These are phyloP conservation scores for Fusarium citri DNA, from an alignment of 2,329 filamentous ascomycete genomes.

Conservation along the genomic window DNA sequence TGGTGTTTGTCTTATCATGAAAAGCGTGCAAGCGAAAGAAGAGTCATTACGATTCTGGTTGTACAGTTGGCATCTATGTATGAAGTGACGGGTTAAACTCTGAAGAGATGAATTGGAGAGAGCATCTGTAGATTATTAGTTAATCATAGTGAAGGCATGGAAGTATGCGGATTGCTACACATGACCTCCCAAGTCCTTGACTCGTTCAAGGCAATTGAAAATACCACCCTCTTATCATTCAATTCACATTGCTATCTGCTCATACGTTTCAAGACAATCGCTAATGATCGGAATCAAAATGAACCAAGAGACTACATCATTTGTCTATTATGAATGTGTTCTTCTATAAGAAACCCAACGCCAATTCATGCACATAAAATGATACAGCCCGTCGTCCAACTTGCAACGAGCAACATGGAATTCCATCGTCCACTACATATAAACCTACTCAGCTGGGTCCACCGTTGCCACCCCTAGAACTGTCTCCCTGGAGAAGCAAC, in stretches of 20 bases:
- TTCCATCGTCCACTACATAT: slow-evolving; percentile 5
- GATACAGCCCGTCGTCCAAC: slow-evolving; percentile 23
- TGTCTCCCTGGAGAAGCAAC: slow-evolving; percentile 80
- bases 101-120: slow-evolving; percentile 23
- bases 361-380: slow-evolving; percentile 44
- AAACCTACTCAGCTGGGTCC: slow-evolving; percentile 36
- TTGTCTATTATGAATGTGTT: slow-evolving; percentile 33
- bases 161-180: slow-evolving; percentile 12
- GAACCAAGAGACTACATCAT: slow-evolving; percentile 14
- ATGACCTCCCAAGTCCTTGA: slow-evolving; percentile 25
- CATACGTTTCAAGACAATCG: neutral
- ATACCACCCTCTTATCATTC: slow-evolving; percentile 17
- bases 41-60: slow-evolving; percentile 23
- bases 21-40: slow-evolving; percentile 31
- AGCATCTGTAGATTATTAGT: slow-evolving; percentile 37
- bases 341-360: slow-evolving; percentile 43
- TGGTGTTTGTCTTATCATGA: slow-evolving; percentile 35
- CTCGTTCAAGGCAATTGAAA: slow-evolving; percentile 29
- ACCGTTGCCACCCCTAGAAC: slow-evolving; percentile 45
- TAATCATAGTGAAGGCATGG: slow-evolving; percentile 37
- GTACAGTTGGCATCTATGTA: slow-evolving; percentile 27
- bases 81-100: slow-evolving; percentile 27
- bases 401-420: slow-evolving; percentile 7
- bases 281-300: neutral
- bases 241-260: neutral